Conservation (phyloP, 257 asterid species). For the Apocynum venetum region DNA sequence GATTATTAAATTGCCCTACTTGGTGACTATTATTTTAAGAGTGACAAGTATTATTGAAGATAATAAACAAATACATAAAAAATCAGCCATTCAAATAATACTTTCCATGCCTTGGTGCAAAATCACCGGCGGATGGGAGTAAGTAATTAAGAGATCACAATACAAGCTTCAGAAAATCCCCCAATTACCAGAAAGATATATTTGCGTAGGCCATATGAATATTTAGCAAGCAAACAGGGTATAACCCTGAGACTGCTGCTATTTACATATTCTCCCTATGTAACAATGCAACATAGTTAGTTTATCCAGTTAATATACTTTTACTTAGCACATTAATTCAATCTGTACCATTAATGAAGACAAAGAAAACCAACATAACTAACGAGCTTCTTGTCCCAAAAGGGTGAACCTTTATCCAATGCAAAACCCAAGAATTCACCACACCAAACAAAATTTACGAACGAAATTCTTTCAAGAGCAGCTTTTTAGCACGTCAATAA, state of each 20-base stretch:
- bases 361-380: not conserved
- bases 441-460: not conserved
- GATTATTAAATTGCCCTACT: not conserved
- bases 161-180: not conserved
- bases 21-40: not conserved
- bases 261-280: not conserved
- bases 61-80: not conserved
- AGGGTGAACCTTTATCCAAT: not conserved
- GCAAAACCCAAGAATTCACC: not conserved
- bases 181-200: not conserved
- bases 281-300: not conserved
- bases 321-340: not conserved
- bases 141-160: not conserved
- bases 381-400: not conserved
- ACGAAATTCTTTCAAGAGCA: not conserved
- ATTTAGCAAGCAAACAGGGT: not conserved
- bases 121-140: too few relatives aligned
- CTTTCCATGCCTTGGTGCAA: not conserved
- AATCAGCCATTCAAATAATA: not conserved
- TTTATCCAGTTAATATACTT: not conserved
- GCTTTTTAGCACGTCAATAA: not conserved
- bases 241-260: too few relatives aligned
- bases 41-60: not conserved
- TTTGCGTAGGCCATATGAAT: too few relatives aligned
- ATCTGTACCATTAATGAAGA: not conserved